Evolutionary conservation across 2,329 filamentous ascomycete species (phyloP).

Genomic region (Septoria linicola): DNA sequence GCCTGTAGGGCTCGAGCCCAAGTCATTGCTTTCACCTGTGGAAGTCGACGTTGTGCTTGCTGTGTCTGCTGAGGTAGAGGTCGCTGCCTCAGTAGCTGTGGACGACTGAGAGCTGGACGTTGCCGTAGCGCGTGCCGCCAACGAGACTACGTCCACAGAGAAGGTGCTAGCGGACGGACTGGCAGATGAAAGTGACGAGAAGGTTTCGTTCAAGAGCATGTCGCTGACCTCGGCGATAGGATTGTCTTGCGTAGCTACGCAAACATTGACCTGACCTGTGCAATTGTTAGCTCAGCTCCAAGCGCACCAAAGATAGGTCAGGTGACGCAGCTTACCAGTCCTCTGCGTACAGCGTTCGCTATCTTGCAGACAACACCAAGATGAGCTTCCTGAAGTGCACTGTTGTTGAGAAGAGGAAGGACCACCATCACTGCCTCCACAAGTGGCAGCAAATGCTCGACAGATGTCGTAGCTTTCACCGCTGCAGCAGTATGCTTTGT

Average conservation of each 20-base stretch:
- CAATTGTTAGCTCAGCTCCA: background rate
- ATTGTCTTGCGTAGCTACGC: slow-evolving; percentile 19
- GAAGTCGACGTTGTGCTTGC: background rate
- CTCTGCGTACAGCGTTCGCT: slow-evolving; percentile 18
- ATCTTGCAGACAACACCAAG: slow-evolving; percentile 21
- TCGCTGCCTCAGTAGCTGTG: background rate
- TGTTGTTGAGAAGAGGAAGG: slow-evolving; percentile 10
- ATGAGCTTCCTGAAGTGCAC: slow-evolving; percentile 8
- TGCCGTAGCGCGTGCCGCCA: slow-evolving; percentile 11
- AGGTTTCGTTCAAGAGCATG: slow-evolving; percentile 18
- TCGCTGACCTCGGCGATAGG: slow-evolving; percentile 15
- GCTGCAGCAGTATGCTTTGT: slow-evolving; percentile 23
- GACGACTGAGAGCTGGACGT: background rate
- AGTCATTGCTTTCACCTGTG: background rate
- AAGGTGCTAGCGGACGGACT: slow-evolving; percentile 14
- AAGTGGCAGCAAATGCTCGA: slow-evolving; percentile 17
- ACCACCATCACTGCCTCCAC: slow-evolving; percentile 13
- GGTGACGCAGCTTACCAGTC: slow-evolving; percentile 10
- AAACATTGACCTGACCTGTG: slow-evolving; percentile 20
- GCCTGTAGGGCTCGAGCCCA: slow-evolving; percentile 28
- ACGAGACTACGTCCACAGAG: slow-evolving; percentile 14
- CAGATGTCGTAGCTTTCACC: slow-evolving; percentile 17
- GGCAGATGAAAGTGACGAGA: slow-evolving; percentile 16
- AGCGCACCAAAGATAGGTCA: background rate
- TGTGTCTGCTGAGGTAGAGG: background rate